Evolutionary conservation across 2,329 filamentous ascomycete species (phyloP), one percentile per base, ranked within the genome.

Genomic region (Talaromyces sp.): DNA sequence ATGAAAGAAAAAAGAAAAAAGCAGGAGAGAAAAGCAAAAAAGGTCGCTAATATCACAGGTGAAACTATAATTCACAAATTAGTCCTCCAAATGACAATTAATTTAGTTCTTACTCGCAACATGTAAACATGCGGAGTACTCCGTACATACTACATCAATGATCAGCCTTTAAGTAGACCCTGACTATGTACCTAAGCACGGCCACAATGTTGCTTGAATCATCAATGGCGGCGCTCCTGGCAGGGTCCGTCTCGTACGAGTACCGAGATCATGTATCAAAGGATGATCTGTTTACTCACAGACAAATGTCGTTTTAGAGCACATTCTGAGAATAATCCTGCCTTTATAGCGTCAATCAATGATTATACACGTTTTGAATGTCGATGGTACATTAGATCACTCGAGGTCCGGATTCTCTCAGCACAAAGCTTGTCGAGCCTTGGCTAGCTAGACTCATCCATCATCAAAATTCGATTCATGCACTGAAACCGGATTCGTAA

Each of bases 1-100:
- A 61, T 37, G 59, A 49, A 61, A 49, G 39, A 15, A n/a, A 17
- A 60, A 33, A 47, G 43, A 31, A 47, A 37, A 33, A 47, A 43
- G 4, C 31, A 47, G n/a, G 56, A n/a, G 7, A 19, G 37, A 45
- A 41, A n/a, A 4, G 27, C 6, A 22, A 22, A 41, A 45, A 59
- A 43, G 37, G 35, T 27, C 37, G 19, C 56, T 41, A 45, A 43
- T 59, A 43, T 59, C n/a, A 59, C 2, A 9, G 9, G 27, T 4
- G 25, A 41, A 59, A 45, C 22, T 59, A 59, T 56, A 25, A 56
- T 17, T 39, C 33, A 19, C 11, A 56, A 56, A 54, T 54, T 54
- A 35, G 27, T 37, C 22, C 10, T 35, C 33, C 52, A 25, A 39
- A 56, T 27, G 33, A 22, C 31, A 22, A 22, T 25, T 25, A 39